Evolutionary conservation across 2,329 filamentous ascomycete species (phyloP), one percentile per base, ranked within the genome.

Genomic region (Emergomyces orientalis): DNA sequence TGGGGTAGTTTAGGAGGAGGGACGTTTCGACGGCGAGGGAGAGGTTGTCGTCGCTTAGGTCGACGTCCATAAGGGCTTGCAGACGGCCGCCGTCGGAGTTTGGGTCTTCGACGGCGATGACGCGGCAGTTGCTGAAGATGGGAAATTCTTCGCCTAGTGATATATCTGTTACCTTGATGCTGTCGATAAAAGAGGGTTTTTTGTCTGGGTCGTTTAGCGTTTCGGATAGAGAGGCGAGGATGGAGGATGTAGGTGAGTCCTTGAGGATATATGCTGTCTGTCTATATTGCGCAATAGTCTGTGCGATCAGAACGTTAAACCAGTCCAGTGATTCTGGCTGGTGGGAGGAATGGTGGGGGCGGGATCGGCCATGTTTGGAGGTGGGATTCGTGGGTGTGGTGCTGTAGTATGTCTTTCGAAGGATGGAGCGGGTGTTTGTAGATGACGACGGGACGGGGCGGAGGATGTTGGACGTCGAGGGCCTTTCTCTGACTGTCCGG

Each of bases 361-460:
- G 69, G 62, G 76, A 71, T n/a, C 75, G 71, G 62, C 76, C 75
- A 73, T 76, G 72, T 69, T 77, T 78, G 30, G 71, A 70, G 25
- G 72, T 69, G 25, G 73, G 71, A 58, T 76, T 76, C 11, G 73
- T 74, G 22, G 77, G 77, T 39, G 77, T 76, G 39, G 76, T 72
- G 65, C 96, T 96, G 79, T 99, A 99, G 76, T 97, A 99, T 27
- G 94, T 97, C 79, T 99, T 99, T 69, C 88, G 88, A 32, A 99
- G 82, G 65, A 99, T 97, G 11, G 78, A 80, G 52, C 75, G 74
- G 47, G 91, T 95, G 59, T 88, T 88, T n/a, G 96, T 96, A 4
- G 92, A 96, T 22, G 95, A 84, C 3, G 85, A 84, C 0, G 89
- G 88, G 0, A 88, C 84, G 22, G 85, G 86, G 4, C 89, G 84